Percentiles rank a stretch among this genome's conserved stretches.
These are phyloP conservation scores for Saturnispora saitoi DNA, from an alignment of 805 yeast species.

Conservation along the genomic window DNA sequence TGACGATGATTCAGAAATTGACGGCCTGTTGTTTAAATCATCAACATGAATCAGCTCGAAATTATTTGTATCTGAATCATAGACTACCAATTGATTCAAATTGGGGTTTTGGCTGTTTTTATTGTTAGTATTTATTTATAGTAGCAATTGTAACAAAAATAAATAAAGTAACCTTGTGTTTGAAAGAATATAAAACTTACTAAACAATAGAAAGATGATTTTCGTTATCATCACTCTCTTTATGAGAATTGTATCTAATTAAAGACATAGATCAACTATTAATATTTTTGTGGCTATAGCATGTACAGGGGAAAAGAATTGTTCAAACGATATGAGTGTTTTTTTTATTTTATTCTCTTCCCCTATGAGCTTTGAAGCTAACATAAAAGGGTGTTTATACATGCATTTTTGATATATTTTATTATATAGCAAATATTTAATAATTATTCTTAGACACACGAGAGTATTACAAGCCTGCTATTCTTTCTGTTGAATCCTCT, in stretches of 20 bases:
- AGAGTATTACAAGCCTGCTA: conserved; percentile 1
- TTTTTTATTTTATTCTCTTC: too few relatives aligned
- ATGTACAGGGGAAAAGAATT: not conserved
- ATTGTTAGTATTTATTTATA: conserved; percentile 5
- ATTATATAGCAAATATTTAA: conserved; percentile 3
- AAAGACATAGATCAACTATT: conserved; percentile 12
- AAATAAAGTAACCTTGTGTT: too few relatives aligned
- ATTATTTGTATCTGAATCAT: conserved; percentile 22
- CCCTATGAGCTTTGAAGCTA: too few relatives aligned
- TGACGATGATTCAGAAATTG: not conserved
- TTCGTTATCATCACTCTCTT: not conserved
- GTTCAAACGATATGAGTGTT: too few relatives aligned
- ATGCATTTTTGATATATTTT: not conserved
- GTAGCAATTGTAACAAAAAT: too few relatives aligned
- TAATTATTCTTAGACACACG: not conserved
- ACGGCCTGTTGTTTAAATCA: not conserved
- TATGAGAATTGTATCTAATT: conserved; percentile 13
- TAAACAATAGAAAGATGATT: conserved; percentile 4
- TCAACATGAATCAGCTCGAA: conserved; percentile 22
- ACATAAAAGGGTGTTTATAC: too few relatives aligned
- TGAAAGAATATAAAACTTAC: not conserved
- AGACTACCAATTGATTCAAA: conserved; percentile 24
- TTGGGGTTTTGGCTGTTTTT: conserved; percentile 16
- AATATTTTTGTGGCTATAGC: not conserved
- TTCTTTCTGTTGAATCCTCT: conserved; percentile 2